A percentile compares a stretch with the other conserved stretches of the same genome.
Evolutionary conservation across 2,329 filamentous ascomycete genomes (phyloP).

Genomic region (Neobulgaria alba): DNA sequence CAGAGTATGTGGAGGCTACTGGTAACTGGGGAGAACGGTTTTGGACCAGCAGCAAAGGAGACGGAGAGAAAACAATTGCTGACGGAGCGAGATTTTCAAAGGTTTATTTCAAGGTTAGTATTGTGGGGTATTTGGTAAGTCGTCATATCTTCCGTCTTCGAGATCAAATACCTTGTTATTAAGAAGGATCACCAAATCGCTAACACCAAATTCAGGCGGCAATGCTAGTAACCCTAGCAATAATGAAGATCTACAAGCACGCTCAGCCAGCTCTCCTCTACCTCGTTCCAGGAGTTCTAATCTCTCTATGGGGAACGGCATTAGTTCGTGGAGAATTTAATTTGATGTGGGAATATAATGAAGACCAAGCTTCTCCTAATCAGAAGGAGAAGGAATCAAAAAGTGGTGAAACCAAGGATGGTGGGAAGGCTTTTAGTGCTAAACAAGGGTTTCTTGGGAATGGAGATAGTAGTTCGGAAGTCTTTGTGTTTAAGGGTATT

Average conservation of each 20-base stretch:
- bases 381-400: too few relatives aligned
- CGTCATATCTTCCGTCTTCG: too few relatives aligned
- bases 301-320: constrained; percentile 67
- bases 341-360: constrained; percentile 75
- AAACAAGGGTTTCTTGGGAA: too few relatives aligned
- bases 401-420: too few relatives aligned
- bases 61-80: constrained; percentile 20
- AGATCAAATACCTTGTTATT: too few relatives aligned
- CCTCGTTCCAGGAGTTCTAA: constrained; percentile 77
- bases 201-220: constrained; percentile 33
- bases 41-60: constrained; percentile 47
- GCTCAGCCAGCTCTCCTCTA: constrained; percentile 89
- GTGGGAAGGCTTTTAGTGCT: too few relatives aligned
- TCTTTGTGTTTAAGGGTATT: too few relatives aligned
- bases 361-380: too few relatives aligned
- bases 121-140: constrained; percentile 61
- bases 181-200: too few relatives aligned
- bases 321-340: constrained; percentile 60
- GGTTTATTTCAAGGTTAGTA: constrained; percentile 71
- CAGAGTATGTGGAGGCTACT: constrained; percentile 48
- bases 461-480: too few relatives aligned
- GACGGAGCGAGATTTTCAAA: constrained; percentile 55
- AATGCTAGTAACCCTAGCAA: constrained; percentile 66
- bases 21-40: constrained; percentile 77
- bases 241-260: constrained; percentile 70